Evolutionary conservation across 2,329 filamentous ascomycete species (phyloP), one percentile per base, ranked within the genome.

Genomic region (Botrytis sinoallii): DNA sequence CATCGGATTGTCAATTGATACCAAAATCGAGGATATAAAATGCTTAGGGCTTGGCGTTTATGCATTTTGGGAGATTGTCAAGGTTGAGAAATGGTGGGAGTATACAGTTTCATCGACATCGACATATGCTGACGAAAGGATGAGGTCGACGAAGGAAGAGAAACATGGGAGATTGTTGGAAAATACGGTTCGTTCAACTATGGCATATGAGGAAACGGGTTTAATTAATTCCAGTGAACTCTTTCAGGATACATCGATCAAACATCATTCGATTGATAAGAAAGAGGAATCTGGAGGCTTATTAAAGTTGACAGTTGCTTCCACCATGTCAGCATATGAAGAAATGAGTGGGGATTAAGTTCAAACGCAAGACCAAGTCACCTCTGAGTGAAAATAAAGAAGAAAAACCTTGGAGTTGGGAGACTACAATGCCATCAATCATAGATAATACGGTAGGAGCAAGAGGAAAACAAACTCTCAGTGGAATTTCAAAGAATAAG

Each of bases 1-100:
- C 14, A 4, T 25, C 10, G 66, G 66, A 0, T 20, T 68, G 6
- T 42, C 66, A 6, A 44, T 57, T 5, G 66, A 68, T 32, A 57
- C 48, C 16, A 57, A 42, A 42, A 29, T 68, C 9, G 18, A 29
- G 25, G 25, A 57, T 57, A 57, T 68, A 9, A 14, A 10, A 3
- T 68, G 18, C 6, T 57, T 42, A 18, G 48, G 66, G 12, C 20
- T 68, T 18, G 66, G 35, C 8, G 48, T 68, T 1, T 57, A 57
- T 32, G 48, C 66, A 2, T 68, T 68, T 1, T 68, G 66, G 66
- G 66, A 68, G 10, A 68, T 68, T 57, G 48, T 68, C 2, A 68
- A 42, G 35, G 25, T 68, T 38, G 66, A 57, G 25, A 57, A n/a
- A 25, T 68, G 66, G 66, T 68, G 66, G 66, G 66, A 68, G 66